Evolutionary conservation across 345 rosid genomes (phyloP).

Genomic region (Arabis alpina): DNA sequence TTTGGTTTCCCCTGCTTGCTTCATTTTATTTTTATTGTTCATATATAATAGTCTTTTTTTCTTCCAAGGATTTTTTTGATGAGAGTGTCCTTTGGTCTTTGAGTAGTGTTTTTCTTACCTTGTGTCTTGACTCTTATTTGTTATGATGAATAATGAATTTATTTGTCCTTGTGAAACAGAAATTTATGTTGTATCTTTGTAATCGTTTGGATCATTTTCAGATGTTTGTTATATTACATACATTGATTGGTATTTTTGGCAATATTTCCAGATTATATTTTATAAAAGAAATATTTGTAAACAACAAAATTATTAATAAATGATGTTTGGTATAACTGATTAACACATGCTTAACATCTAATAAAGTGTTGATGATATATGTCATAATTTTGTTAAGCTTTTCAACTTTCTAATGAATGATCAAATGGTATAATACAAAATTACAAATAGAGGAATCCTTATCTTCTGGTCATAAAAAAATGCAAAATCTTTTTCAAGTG

Average conservation of each 20-base stretch:
- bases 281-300: too few relatives aligned
- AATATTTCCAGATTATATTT: not conserved
- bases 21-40: conserved; percentile 38
- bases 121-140: conserved; percentile 8
- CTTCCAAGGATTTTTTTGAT: not conserved
- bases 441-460: too few relatives aligned
- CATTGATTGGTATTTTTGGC: conserved; percentile 1
- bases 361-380: not conserved
- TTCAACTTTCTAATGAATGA: not conserved
- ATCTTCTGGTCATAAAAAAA: too few relatives aligned
- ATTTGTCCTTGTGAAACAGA: conserved; percentile 28
- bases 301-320: too few relatives aligned
- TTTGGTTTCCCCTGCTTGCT: conserved; percentile 32
- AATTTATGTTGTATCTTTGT: conserved; percentile 23
- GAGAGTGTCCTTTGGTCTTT: conserved; percentile 22
- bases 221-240: conserved; percentile 19
- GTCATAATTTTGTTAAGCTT: not conserved
- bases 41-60: conserved; percentile 32
- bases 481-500: conserved; percentile 34
- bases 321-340: too few relatives aligned
- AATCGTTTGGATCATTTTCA: conserved; percentile 24
- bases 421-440: too few relatives aligned
- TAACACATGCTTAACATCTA: not conserved
- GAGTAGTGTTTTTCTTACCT: conserved; percentile 20
- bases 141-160: conserved; percentile 34